Evolutionary conservation across 1,284 basidiomycete species (phyloP), one percentile per base, ranked within the genome.

Genomic region (Cutaneotrichosporon curvatum): DNA sequence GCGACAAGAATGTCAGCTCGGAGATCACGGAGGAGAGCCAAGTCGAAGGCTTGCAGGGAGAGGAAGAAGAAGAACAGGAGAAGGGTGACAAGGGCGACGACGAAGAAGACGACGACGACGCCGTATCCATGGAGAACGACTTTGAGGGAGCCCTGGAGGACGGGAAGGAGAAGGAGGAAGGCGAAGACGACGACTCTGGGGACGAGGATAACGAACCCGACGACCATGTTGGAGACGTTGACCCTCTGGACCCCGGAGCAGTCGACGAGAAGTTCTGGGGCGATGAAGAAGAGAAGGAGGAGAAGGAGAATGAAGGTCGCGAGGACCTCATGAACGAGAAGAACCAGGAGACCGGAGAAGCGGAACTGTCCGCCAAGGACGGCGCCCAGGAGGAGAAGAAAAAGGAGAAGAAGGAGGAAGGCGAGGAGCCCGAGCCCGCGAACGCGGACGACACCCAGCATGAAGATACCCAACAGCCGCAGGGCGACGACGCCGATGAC

Each of bases 191-290:
- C 14, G 76, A 76, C 2, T 74, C 74, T 15, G 72, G 76, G 2
- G 75, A 77, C 2, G 81, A 81, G 4, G 79, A 78, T 19, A 75
- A 65, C 21, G 67, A 76, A 3, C 81, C 83, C 34, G 89, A 96
- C 37, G 92, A 97, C 57, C 82, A 84, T 48, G 71, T 94, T 21
- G 90, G 83, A 22, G 80, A 92, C 51, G 76, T 96, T 35, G 90
- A 95, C 70, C 80, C 82, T 2, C 75, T 81, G n/a, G 91, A 96
- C 70, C 86, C 88, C 8, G 78, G 81, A 21, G 83, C 84, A 0
- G 81, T 96, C 10, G 94, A 98, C 63, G 94, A 98, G 73, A 97
- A 97, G 73, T 77, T 98, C 58, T 97, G 95, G 94, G 89, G 85
- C 30, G 86, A 91, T 55, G 84, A 92, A 55, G 65, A 74, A 22